These are phyloP conservation scores for Phtheirospermum japonicum DNA, from an alignment of 257 asterid genomes.

Conservation along the genomic window DNA sequence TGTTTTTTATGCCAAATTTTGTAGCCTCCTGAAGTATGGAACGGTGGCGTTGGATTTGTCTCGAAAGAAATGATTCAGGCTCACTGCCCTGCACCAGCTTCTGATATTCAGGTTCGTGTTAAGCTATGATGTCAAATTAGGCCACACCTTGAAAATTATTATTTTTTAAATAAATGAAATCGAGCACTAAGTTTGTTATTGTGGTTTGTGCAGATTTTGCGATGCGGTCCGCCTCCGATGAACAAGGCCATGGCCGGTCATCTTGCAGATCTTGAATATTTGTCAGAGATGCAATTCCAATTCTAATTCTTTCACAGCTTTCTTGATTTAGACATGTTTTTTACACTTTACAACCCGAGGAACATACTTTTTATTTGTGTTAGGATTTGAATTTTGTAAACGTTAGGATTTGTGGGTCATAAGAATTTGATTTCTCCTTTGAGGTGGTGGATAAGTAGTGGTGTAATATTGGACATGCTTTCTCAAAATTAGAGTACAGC, in stretches of 20 bases:
- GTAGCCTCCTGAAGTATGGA: slow-evolving; percentile 91
- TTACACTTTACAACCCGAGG: too few species aligned
- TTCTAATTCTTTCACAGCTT: slow-evolving; percentile 34
- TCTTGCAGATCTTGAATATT: slow-evolving; percentile 76
- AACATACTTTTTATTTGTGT: too few species aligned
- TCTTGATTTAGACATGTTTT: too few species aligned
- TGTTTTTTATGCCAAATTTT: background rate
- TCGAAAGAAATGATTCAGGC: slow-evolving; percentile 86
- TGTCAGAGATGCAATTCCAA: slow-evolving; percentile 82
- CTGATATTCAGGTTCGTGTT: slow-evolving; percentile 70
- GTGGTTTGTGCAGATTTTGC: slow-evolving; percentile 53
- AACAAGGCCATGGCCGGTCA: slow-evolving; percentile 96
- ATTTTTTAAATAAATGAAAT: background rate
- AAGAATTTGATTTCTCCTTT: too few species aligned
- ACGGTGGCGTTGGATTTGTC: slow-evolving; percentile 90
- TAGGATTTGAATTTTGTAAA: too few species aligned
- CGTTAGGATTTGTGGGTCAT: too few species aligned
- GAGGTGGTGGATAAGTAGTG: too few species aligned
- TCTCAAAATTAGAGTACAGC: too few species aligned
- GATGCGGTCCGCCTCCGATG: slow-evolving; percentile 99
- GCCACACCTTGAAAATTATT: background rate
- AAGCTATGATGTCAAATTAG: background rate
- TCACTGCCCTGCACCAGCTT: slow-evolving; percentile 84
- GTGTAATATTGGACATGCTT: too few species aligned
- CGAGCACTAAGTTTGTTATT: slow-evolving; percentile 20